Base-by-base conservation (phyloP, 129 eudicot genomes). In the Lonicera japonica region DNA sequence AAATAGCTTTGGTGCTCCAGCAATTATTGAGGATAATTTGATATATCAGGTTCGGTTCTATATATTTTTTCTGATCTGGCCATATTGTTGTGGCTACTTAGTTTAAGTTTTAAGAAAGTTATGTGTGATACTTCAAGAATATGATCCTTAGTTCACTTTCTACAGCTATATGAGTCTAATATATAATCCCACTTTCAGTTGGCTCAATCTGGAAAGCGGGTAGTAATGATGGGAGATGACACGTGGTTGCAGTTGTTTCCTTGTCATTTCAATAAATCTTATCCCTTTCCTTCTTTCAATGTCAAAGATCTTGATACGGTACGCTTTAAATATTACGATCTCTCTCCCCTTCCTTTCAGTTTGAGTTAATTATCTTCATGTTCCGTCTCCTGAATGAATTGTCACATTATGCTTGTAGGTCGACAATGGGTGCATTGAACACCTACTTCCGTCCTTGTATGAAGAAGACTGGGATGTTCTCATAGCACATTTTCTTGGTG, bases 201-300 rank as follows among this genome's bases (percentile, higher is more conserved):
- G 68, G 91, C 75, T 79, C 83, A 78, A 74, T 87, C 78, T 85
- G 96, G 99, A 71, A 92, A 92, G 64, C 81, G 87, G 25, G 86
- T 88, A 63, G 89, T 85, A 70, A 88, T 92, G 99, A 92, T 92
- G 99, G 99, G 99, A 71, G 99, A 92, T 65, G 99, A 92, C 67
- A 92, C 99, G 9, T 92, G 99, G 99, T 56, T 83, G 80, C 99
- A 92, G 63, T 65, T 86, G 66, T 92, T 92, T 77, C 99, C 99
- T 36, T 53, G 74, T 65, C 96, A 92, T 79, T 92, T 92, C 60
- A 72, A 76, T 53, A 80, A 68, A 70, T 84, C 96, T 63, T 88
- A 80, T 83, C 95, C 99, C 63, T 92, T 75, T 51, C 99, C 99
- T 22, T 92, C 99, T 46, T 92, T 92, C 52, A 92, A 92, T 78